Evolutionary conservation across 192 early-diverging fungal genomes (phyloP).

Genomic region (Funneliformis mosseae): DNA sequence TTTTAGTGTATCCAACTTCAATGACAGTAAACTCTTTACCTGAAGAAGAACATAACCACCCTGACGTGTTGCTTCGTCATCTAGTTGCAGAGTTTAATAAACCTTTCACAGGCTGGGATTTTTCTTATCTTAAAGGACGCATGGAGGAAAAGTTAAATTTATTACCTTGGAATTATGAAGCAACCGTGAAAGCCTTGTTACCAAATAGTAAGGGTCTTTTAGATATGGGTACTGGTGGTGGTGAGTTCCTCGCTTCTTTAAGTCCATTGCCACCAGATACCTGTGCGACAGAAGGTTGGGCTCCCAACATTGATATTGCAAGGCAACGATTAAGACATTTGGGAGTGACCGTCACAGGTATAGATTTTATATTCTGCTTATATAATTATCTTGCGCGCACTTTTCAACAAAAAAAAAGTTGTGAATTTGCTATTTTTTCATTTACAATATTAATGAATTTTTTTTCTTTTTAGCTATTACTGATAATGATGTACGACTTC

Average conservation of each 20-base stretch:
- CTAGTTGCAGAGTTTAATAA: conserved; percentile 21
- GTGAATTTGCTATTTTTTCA: too few relatives aligned
- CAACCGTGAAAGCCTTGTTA: conserved; percentile 32
- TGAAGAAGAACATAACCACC: neutral
- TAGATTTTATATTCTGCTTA: neutral
- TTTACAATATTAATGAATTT: too few relatives aligned
- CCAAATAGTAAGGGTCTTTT: conserved; percentile 20
- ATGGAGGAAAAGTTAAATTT: conserved; percentile 21
- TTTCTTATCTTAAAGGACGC: conserved; percentile 39
- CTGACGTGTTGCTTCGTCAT: conserved; percentile 12
- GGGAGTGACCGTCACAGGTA: conserved; percentile 35
- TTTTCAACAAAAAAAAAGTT: neutral
- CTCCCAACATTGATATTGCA: conserved; percentile 36
- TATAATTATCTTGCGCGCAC: neutral
- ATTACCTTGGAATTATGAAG: conserved; percentile 35
- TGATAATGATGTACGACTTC: conserved; percentile 31
- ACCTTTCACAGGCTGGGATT: conserved; percentile 37
- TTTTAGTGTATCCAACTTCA: neutral
- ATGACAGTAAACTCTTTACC: neutral
- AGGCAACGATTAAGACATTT: conserved; percentile 28
- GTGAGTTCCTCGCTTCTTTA: conserved; percentile 37
- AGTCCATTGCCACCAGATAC: conserved; percentile 23
- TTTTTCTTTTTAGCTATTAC: conserved; percentile 11
- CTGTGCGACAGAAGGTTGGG: conserved; percentile 39
- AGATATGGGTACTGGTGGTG: conserved; percentile 37